phyloP scores from a whole-genome alignment of 495 filamentous ascomycete species.

The Podospora anserina region DNA sequence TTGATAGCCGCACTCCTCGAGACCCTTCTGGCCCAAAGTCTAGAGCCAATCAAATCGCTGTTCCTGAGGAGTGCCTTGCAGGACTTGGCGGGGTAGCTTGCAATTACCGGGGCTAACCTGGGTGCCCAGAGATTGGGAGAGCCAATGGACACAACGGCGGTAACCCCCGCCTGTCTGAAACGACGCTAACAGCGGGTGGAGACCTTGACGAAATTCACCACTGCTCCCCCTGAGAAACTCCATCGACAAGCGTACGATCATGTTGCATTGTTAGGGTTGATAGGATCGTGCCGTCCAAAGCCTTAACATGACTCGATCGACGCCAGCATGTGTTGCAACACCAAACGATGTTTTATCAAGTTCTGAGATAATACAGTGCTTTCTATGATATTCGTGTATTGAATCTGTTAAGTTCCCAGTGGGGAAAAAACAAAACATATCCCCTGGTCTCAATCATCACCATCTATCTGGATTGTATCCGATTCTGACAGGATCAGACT shows the following conservation, averaged over 20 bases:
- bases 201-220: slow-evolving; percentile 5
- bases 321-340: not conserved
- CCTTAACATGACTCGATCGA: not conserved
- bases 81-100: slow-evolving; percentile 9
- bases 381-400: not conserved
- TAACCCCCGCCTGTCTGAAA: slow-evolving; percentile 3
- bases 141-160: slow-evolving; percentile 5
- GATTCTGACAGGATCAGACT: not conserved
- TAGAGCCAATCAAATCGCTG: not conserved
- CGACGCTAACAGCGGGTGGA: slow-evolving; percentile 7
- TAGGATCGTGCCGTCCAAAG: not conserved
- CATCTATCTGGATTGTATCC: not conserved
- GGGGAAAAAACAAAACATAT: no score
- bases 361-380: not conserved
- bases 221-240: no score
- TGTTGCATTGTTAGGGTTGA: not conserved
- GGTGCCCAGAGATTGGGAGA: slow-evolving; percentile 3
- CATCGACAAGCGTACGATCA: not conserved
- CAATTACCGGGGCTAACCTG: slow-evolving; percentile 5
- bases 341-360: not conserved
- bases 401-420: not conserved
- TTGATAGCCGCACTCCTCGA: not conserved
- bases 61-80: not conserved
- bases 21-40: not conserved
- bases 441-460: no score